Evolutionary conservation across 2,329 filamentous ascomycete genomes (phyloP), one percentile per base, ranked within the genome.

Genomic region (Pseudonectria foliicola): DNA sequence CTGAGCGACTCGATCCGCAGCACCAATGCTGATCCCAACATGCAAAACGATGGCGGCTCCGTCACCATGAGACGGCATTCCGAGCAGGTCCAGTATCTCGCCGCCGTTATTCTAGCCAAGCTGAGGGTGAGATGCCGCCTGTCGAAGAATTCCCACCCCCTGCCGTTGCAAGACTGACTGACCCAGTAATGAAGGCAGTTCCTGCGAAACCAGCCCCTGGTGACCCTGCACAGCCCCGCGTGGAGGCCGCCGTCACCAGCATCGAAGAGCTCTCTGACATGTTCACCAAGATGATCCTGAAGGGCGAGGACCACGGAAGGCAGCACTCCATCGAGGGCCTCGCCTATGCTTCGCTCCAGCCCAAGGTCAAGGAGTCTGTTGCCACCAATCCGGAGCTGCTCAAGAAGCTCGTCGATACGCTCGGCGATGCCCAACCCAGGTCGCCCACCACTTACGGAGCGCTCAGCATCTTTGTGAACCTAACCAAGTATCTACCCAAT

Each of bases 311-410:
- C 24, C 64, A 68, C 35, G 70, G 68, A 43, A 72, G 74, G 41
- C 75, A 83, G 49, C 79, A 84, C 53, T 82, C 85, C 1, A 77
- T 96, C 35, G 92, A 98, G 62, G 92, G 90, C 6, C 68, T 98
- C 40, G 92, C 90, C 11, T 96, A 95, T 57, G 82, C 88, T 4
- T 94, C 90, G 8, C 72, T 96, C 25, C 86, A 87, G 50, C 78
- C 90, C 6, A 79, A 77, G 39, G 77, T 95, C 38, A 95, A 94
- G 58, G 86, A 96, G 56, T 75, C 80, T 31, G 70, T 96, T 8
- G 77, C 79, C 10, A 71, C 71, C 31, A 83, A 95, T 53, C 57
- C 67, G 4, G 60, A 66, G 7, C 79, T 96, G 31, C 62, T 96
- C 21, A 75, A 77, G 45, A 75, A 71, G 34, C 68, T 96, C 5